phyloP scores from a whole-genome alignment of 75 land plant species.

The Isoetes taiwanensis region DNA sequence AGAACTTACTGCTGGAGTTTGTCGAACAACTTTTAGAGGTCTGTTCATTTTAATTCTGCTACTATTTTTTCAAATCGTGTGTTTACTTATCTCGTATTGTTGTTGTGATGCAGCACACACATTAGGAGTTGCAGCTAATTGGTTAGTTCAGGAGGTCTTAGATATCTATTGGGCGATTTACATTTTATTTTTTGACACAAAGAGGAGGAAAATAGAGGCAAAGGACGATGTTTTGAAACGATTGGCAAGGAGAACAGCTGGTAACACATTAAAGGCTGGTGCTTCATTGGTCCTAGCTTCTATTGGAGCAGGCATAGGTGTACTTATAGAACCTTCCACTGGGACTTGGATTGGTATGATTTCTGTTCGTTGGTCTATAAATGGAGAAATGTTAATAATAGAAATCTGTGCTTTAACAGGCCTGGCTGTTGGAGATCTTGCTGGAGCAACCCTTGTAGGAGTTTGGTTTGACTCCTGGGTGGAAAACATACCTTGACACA shows the following conservation, averaged over 20 bases:
- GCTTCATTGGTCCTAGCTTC: slow-evolving; percentile 69
- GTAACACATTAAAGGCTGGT: slow-evolving; percentile 51
- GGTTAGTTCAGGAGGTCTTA: slow-evolving; percentile 69
- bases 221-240: slow-evolving; percentile 24
- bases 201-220: slow-evolving; percentile 11
- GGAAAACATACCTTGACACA: too few relatives aligned
- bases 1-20: slow-evolving; percentile 40
- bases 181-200: slow-evolving; percentile 3
- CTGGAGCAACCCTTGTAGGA: slow-evolving; percentile 30
- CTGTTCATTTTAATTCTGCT: not conserved
- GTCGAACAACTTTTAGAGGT: slow-evolving; percentile 85
- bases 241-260: slow-evolving; percentile 34
- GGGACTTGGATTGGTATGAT: slow-evolving; percentile 92
- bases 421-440: slow-evolving; percentile 45
- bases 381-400: not conserved
- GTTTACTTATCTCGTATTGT: not conserved
- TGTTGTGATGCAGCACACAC: slow-evolving; percentile 41
- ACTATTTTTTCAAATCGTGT: not conserved
- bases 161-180: slow-evolving; percentile 48
- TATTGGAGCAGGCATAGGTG: slow-evolving; percentile 87
- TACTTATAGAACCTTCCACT: slow-evolving; percentile 54
- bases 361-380: not conserved
- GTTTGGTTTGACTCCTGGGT: slow-evolving; percentile 27
- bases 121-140: slow-evolving; percentile 66
- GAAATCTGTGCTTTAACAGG: slow-evolving; percentile 18